phyloP scores from a whole-genome alignment of 228 moss, liverwort and hornwort species.

The Sphagnum magellanicum region DNA sequence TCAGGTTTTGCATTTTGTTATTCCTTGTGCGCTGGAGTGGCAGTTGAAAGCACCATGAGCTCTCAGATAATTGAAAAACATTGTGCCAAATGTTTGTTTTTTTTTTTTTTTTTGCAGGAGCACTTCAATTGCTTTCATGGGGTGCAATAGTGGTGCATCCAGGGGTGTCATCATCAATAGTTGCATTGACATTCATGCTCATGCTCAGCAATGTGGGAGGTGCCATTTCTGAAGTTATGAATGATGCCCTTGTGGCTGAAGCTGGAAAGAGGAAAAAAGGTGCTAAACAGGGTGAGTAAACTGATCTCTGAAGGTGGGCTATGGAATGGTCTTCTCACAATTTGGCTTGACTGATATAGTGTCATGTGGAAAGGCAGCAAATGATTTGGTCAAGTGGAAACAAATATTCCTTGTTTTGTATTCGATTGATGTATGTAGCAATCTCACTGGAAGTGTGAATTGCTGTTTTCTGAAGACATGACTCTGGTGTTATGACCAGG shows the following conservation, averaged over 20 bases:
- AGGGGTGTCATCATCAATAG: slow-evolving; percentile 55
- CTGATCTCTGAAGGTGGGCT: too few relatives aligned
- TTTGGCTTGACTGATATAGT: too few relatives aligned
- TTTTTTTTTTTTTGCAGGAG: slow-evolving; percentile 21
- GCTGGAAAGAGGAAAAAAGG: slow-evolving; percentile 58
- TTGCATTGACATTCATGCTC: slow-evolving; percentile 52
- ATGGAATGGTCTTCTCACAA: too few relatives aligned
- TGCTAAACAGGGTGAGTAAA: slow-evolving; percentile 40
- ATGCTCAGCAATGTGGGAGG: slow-evolving; percentile 82
- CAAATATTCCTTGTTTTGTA: too few relatives aligned
- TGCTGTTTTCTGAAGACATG: neutral
- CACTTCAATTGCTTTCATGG: slow-evolving; percentile 72
- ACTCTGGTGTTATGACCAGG: slow-evolving; percentile 6
- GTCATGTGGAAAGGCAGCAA: too few relatives aligned
- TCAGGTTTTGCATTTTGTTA: too few relatives aligned
- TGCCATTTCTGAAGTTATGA: slow-evolving; percentile 79
- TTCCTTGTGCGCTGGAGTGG: too few relatives aligned
- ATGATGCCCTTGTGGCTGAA: slow-evolving; percentile 87
- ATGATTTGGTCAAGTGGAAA: too few relatives aligned
- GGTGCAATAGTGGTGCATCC: slow-evolving; percentile 68
- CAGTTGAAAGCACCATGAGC: too few relatives aligned
- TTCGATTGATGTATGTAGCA: too few relatives aligned
- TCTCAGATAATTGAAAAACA: too few relatives aligned
- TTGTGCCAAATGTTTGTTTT: neutral
- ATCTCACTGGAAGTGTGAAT: too few relatives aligned